A percentile compares a stretch with the other conserved stretches of the same genome.
phyloP scores from a whole-genome alignment of 164 flowering plant genomes.

The Taxillus chinensis region DNA sequence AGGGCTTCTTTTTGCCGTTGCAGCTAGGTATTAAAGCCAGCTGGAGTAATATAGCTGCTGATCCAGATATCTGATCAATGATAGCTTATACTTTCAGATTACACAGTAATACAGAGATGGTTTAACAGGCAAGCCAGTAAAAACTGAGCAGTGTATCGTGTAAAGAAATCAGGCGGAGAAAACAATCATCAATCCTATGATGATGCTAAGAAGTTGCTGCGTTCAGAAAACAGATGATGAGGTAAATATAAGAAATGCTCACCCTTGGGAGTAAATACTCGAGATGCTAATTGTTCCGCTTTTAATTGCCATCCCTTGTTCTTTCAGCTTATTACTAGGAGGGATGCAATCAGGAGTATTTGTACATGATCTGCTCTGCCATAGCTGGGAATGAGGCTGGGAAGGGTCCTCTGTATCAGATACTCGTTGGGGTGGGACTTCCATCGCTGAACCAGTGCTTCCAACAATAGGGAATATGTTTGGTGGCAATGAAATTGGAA shows the following conservation, averaged over 20 bases:
- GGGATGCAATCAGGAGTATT: conserved; percentile 3
- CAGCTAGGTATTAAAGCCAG: too few species aligned
- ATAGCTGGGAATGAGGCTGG: conserved; percentile 18
- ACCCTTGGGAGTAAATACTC: conserved; percentile 40
- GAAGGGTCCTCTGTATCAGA: conserved; percentile 17
- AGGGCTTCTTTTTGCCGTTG: too few species aligned
- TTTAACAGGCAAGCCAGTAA: too few species aligned
- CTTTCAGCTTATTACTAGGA: conserved; percentile 20
- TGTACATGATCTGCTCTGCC: conserved; percentile 17
- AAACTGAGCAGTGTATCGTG: too few species aligned
- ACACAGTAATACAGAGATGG: too few species aligned
- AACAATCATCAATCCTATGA: too few species aligned
- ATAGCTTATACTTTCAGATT: too few species aligned
- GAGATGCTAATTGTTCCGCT: conserved; percentile 40
- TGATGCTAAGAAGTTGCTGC: too few species aligned
- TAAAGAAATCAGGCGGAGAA: too few species aligned
- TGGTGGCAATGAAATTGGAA: conserved; percentile 23
- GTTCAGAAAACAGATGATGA: too few species aligned
- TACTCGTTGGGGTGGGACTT: conserved; percentile 10
- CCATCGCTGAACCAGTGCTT: conserved; percentile 9
- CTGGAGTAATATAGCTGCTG: too few species aligned
- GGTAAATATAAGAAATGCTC: conserved; percentile 6
- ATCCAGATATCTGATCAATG: too few species aligned
- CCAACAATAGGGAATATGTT: conserved; percentile 13
- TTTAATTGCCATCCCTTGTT: conserved; percentile 24